Conservation (phyloP, 768 basidiomycete species). For the Mycena polygramma region DNA sequence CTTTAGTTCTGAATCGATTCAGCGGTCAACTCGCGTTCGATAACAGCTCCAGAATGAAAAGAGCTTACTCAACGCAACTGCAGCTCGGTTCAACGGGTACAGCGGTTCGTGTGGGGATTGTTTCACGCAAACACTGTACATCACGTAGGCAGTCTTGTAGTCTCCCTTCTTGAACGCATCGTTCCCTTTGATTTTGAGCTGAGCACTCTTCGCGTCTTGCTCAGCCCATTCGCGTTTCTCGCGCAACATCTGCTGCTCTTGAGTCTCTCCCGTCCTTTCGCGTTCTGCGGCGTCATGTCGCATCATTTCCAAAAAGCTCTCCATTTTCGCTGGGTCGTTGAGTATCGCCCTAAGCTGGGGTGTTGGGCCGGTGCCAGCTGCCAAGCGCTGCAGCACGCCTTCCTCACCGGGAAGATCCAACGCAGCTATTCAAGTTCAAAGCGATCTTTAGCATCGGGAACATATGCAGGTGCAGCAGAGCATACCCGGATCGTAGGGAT, state of each 20-base stretch:
- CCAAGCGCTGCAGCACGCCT: conserved; percentile 16
- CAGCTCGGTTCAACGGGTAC: conserved; percentile 36
- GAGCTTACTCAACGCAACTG: conserved; percentile 34
- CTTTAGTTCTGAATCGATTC: conserved; percentile 23
- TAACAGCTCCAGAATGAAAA: background rate
- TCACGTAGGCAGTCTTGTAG: conserved; percentile 27
- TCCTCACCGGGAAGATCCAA: conserved; percentile 22
- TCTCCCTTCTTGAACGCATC: conserved; percentile 21
- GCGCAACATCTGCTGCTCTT: conserved; percentile 2
- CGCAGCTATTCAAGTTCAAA: conserved; percentile 1
- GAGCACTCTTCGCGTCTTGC: conserved; percentile 17
- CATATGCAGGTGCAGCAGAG: no score
- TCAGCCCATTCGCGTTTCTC: conserved; percentile 27
- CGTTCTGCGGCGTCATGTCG: conserved; percentile 12
- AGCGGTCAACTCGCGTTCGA: background rate
- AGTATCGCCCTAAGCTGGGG: conserved; percentile 12
- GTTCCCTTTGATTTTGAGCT: conserved; percentile 32
- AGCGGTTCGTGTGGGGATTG: conserved; percentile 34
- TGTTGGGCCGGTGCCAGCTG: conserved; percentile 30
- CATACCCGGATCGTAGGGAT: conserved; percentile 28
- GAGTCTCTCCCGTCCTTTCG: conserved; percentile 24
- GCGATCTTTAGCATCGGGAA: background rate
- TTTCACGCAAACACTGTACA: conserved; percentile 33
- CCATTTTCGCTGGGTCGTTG: conserved; percentile 12
- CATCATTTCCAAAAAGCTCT: conserved; percentile 4